A percentile compares a stretch with the other conserved stretches of the same genome.
These are phyloP conservation scores for Trichosanthes cucumerina DNA, from an alignment of 306 rosid species.

Conservation along the genomic window DNA sequence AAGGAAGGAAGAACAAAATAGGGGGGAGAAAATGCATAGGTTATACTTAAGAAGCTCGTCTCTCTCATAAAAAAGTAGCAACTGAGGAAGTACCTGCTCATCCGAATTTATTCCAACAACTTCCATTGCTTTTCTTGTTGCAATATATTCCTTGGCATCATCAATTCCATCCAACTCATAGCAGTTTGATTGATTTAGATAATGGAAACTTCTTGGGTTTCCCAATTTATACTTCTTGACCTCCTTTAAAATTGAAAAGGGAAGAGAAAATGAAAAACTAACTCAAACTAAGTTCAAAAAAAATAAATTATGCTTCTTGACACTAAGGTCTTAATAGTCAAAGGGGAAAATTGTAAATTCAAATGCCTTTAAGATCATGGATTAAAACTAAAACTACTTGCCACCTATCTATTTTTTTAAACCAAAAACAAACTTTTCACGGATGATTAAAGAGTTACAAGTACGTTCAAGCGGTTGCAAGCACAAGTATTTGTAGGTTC, in stretches of 20 bases:
- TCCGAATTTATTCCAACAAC: slow-evolving; percentile 81
- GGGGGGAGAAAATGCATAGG: not conserved
- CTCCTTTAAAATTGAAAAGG: slow-evolving; percentile 40
- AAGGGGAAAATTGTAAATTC: not conserved
- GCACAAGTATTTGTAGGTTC: not conserved
- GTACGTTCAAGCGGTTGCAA: not conserved
- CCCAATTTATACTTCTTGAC: slow-evolving; percentile 74
- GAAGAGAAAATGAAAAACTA: slow-evolving; percentile 8
- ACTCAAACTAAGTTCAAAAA: slow-evolving; percentile 7
- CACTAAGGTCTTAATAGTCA: not conserved
- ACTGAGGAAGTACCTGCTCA: slow-evolving; percentile 60
- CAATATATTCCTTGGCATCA: slow-evolving; percentile 68
- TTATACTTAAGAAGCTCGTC: slow-evolving; percentile 11
- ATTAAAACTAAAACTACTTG: not conserved
- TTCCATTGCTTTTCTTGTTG: slow-evolving; percentile 89
- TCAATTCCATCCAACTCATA: slow-evolving; percentile 75
- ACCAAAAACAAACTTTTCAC: not conserved
- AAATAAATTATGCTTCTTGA: not conserved
- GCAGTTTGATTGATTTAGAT: slow-evolving; percentile 85
- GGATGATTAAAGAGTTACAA: not conserved
- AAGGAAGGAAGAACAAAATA: slow-evolving; percentile 12
- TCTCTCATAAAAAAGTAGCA: slow-evolving; percentile 17
- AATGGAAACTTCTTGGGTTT: slow-evolving; percentile 74
- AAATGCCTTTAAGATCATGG: not conserved
- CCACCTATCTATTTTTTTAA: not conserved